These are phyloP conservation scores for Eragrostis tef DNA, from an alignment of 202 grass and related monocot species.

Conservation along the genomic window DNA sequence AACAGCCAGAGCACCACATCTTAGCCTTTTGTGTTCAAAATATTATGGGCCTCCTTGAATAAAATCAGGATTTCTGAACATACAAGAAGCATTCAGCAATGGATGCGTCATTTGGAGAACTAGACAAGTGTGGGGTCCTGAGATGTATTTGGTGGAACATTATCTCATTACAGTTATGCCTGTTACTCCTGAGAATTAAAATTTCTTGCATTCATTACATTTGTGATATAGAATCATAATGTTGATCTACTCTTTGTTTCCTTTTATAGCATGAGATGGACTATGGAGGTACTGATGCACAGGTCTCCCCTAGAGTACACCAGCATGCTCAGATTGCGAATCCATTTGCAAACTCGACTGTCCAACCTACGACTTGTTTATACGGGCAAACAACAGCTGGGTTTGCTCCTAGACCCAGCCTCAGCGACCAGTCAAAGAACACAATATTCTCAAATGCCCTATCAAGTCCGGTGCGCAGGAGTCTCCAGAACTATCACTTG, in stretches of 20 bases:
- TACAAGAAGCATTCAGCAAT: slow-evolving; percentile 15
- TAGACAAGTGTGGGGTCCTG: slow-evolving; percentile 4
- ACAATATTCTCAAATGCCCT: slow-evolving; percentile 81
- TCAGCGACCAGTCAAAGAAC: slow-evolving; percentile 74
- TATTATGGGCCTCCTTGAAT: neutral
- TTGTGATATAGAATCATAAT: slow-evolving; percentile 11
- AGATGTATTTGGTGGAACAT: slow-evolving; percentile 29
- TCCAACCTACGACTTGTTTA: slow-evolving; percentile 43
- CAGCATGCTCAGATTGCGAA: slow-evolving; percentile 53
- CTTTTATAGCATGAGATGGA: slow-evolving; percentile 83
- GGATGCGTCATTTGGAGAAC: neutral
- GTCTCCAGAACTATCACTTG: slow-evolving; percentile 76
- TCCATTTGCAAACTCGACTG: slow-evolving; percentile 57
- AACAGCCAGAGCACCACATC: neutral
- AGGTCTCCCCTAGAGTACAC: slow-evolving; percentile 61
- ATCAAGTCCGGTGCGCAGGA: slow-evolving; percentile 76
- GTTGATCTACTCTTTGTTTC: slow-evolving; percentile 28
- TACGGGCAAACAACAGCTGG: slow-evolving; percentile 50
- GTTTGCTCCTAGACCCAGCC: slow-evolving; percentile 52
- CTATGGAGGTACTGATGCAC: slow-evolving; percentile 67
- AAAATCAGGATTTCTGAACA: slow-evolving; percentile 3
- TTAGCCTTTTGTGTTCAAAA: neutral
- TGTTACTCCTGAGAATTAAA: slow-evolving; percentile 29
- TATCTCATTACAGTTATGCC: slow-evolving; percentile 16
- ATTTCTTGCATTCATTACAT: slow-evolving; percentile 20